phyloP scores from a whole-genome alignment of 106 monocot genomes.

The Alisma plantagoaquatica region DNA sequence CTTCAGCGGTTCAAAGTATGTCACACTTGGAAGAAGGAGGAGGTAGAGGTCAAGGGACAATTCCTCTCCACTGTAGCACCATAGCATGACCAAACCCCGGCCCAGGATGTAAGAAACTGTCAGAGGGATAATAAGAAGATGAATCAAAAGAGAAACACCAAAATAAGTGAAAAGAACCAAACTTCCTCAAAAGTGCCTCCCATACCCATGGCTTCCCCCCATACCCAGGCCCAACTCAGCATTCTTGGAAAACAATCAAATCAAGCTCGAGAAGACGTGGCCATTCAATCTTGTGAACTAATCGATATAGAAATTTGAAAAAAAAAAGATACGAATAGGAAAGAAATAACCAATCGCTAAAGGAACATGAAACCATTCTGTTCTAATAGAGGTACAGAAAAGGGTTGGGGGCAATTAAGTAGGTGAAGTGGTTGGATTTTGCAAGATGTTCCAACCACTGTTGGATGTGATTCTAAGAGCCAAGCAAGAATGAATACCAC shows the following conservation, averaged over 20 bases:
- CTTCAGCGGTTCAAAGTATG: too few relatives aligned
- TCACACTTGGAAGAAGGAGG: too few relatives aligned
- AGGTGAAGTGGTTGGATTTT: constrained; percentile 18
- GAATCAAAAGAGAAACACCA: too few relatives aligned
- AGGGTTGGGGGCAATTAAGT: constrained; percentile 6
- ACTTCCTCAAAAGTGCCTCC: background rate
- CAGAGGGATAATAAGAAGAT: too few relatives aligned
- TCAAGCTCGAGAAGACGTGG: too few relatives aligned
- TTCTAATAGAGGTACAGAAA: constrained; percentile 12
- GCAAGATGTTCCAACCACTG: constrained; percentile 13
- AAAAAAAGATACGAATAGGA: constrained; percentile 11
- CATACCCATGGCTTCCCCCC: too few relatives aligned
- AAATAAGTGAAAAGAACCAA: too few relatives aligned
- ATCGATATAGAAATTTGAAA: constrained; percentile 9
- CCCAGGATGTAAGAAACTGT: too few relatives aligned
- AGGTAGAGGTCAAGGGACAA: too few relatives aligned
- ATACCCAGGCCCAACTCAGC: background rate
- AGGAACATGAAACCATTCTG: constrained; percentile 3
- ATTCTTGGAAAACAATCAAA: too few relatives aligned
- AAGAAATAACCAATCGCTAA: constrained; percentile 15
- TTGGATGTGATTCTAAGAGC: constrained; percentile 6
- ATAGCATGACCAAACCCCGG: too few relatives aligned
- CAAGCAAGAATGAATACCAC: constrained; percentile 11
- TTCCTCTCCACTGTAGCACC: too few relatives aligned
- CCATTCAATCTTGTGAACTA: constrained; percentile 14